phyloP scores from a whole-genome alignment of 176 grass and related monocot genomes.

The sorghum (Sorghum bicolor) region DNA sequence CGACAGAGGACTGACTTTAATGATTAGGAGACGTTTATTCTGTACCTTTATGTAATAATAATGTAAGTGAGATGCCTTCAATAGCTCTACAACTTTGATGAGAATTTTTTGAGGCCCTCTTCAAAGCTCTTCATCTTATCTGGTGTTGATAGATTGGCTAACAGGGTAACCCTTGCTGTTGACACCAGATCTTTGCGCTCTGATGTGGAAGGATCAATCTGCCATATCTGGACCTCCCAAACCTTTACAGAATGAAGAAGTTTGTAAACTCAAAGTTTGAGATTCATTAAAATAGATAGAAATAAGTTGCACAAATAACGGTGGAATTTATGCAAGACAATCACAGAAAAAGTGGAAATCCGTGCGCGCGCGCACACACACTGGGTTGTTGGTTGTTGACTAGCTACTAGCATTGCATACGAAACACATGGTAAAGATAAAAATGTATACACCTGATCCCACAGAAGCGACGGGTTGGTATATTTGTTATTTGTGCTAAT shows the following conservation, averaged over 20 bases:
- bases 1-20: background rate
- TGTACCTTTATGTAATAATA: background rate
- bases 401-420: background rate
- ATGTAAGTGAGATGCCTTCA: background rate
- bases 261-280: background rate
- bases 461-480: background rate
- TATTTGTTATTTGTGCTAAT: background rate
- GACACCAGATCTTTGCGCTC: conserved; percentile 59
- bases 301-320: background rate
- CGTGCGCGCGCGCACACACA: no score
- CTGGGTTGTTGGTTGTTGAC: no score
- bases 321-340: background rate
- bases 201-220: conserved; percentile 43
- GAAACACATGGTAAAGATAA: background rate
- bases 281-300: background rate
- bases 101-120: conserved; percentile 49
- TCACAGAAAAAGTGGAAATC: background rate
- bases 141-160: conserved; percentile 48
- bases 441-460: background rate
- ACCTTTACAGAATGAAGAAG: conserved; percentile 36
- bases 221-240: conserved; percentile 70
- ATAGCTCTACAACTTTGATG: conserved; percentile 55
- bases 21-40: background rate
- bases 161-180: conserved; percentile 53
- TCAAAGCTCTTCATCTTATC: conserved; percentile 31